Evolutionary conservation across 2,329 filamentous ascomycete genomes (phyloP), one percentile per base, ranked within the genome.

Genomic region (Truncatella angustata): DNA sequence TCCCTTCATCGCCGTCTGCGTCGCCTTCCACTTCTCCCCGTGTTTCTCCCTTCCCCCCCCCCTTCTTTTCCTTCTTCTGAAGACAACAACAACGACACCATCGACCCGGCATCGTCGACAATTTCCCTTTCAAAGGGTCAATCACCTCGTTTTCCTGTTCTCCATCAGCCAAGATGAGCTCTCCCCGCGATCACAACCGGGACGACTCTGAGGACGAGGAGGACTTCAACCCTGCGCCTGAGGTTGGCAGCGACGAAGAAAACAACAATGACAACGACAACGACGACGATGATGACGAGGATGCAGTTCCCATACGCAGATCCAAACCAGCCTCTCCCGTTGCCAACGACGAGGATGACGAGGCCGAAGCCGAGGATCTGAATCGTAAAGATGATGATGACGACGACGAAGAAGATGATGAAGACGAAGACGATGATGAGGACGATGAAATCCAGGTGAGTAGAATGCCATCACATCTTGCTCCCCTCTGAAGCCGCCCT

Each of bases 191-290:
- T 56, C 79, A 75, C 64, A 77, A 83, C 43, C 52, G 55, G 62
- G 82, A 49, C 32, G 53, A 86, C 55, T 86, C 82, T 54, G 87
- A 90, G 51, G 90, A 94, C 47, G 91, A 95, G 61, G 86, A 89
- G 55, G 88, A 93, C 68, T 96, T 97, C 79, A 96, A 96, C 69
- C 92, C 91, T 47, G 84, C 80, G 45, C 86, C 87, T 18, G 87
- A 83, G 54, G 83, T 90, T 53, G 65, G 83, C 30, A 94, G 89
- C 3, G 90, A 93, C 59, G 85, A 84, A 46, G 88, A 91, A 54
- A 79, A 76, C 58, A 72, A 74, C 44, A 51, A 72, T 35, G 56
- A 58, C 39, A 62, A 65, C 30, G 50, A 67, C 12, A 65, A 66
- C 26, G 58, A 59, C 16, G 63, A 65, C 52, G 60, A 65, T 14